Evolutionary conservation across 2,329 filamentous ascomycete genomes (phyloP).

Genomic region (Colletotrichum aenigma): DNA sequence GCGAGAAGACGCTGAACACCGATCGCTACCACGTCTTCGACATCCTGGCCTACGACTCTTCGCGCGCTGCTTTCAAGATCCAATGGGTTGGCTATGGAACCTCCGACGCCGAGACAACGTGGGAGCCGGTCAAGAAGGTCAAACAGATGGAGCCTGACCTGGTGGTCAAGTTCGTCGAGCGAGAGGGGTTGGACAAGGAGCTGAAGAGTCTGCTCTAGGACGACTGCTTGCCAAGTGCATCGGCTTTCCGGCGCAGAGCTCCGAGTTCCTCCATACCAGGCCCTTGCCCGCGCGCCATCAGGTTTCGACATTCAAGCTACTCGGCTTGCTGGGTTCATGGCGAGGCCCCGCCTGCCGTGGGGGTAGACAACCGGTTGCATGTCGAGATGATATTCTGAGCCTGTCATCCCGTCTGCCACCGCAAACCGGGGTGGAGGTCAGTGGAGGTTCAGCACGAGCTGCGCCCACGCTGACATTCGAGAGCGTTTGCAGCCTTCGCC

Average conservation of each 20-base stretch:
- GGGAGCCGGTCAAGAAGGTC: background rate
- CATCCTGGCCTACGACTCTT: background rate
- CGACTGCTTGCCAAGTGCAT: background rate
- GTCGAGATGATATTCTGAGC: background rate
- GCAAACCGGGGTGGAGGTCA: background rate
- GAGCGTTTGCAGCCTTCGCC: no score
- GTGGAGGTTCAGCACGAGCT: background rate
- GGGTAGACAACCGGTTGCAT: background rate
- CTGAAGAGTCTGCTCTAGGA: background rate
- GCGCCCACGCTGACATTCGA: background rate
- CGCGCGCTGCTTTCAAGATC: background rate
- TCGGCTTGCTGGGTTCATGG: background rate
- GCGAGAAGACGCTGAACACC: background rate
- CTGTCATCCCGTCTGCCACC: background rate
- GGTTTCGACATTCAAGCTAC: background rate
- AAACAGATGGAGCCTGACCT: background rate
- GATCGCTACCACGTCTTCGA: background rate
- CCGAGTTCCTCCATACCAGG: background rate
- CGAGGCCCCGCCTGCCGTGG: background rate
- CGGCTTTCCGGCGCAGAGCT: background rate
- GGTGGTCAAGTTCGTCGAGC: background rate
- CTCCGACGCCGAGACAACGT: background rate
- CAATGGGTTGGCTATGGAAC: background rate
- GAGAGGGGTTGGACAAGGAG: background rate
- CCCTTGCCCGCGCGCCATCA: background rate